phyloP scores from a whole-genome alignment of 164 flowering plant genomes.

The Pachysandra terminalis region DNA sequence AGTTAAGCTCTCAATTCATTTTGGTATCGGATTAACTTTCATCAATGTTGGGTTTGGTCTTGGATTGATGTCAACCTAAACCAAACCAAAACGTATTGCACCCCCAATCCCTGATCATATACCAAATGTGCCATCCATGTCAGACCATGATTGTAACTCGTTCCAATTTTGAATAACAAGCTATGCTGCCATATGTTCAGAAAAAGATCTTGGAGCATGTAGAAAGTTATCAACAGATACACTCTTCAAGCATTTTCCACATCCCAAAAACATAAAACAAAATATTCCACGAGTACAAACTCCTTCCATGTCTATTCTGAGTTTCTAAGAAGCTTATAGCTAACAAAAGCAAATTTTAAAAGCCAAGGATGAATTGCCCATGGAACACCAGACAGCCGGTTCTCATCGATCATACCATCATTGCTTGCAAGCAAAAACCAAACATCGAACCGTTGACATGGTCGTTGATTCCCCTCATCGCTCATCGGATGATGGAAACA shows the following conservation, averaged over 20 bases:
- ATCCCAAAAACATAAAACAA: background rate
- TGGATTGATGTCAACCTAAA: no score
- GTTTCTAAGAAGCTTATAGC: background rate
- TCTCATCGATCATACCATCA: background rate
- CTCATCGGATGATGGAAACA: conserved; percentile 54
- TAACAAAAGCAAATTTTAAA: conserved; percentile 16
- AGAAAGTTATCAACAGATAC: no score
- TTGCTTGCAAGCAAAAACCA: background rate
- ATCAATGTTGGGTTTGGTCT: no score
- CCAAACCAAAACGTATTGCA: no score
- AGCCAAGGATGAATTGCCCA: conserved; percentile 98
- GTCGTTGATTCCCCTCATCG: background rate
- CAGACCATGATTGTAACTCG: no score
- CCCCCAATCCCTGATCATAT: no score
- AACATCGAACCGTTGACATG: conserved; percentile 9
- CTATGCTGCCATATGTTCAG: no score
- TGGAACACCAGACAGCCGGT: conserved; percentile 13
- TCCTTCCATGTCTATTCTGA: background rate
- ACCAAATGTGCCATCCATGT: no score
- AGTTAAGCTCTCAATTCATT: no score
- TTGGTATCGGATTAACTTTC: no score
- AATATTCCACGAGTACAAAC: background rate
- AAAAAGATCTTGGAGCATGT: no score
- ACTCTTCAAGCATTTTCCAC: background rate
- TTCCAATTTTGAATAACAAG: no score